phyloP scores from a whole-genome alignment of 2,329 filamentous ascomycete species.

The Colletotrichum cordylinicola region DNA sequence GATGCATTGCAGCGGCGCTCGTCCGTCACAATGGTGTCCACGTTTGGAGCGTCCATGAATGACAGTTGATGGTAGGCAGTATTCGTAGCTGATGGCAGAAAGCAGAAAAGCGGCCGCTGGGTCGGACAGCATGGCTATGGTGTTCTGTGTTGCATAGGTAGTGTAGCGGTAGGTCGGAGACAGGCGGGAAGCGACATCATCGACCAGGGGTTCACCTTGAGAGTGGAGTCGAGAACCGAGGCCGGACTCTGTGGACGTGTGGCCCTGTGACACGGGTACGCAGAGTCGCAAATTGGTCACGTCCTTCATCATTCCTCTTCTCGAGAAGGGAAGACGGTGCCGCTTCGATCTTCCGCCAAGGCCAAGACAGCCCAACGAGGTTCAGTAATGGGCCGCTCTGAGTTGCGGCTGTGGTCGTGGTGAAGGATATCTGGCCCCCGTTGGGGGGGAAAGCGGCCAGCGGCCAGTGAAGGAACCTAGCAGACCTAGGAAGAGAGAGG shows the following conservation, averaged over 20 bases:
- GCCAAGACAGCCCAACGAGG: constrained; percentile 6
- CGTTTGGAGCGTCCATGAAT: background rate
- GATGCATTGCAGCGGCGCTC: background rate
- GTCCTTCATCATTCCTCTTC: background rate
- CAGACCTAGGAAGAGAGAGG: background rate
- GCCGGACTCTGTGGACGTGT: background rate
- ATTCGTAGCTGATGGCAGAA: background rate
- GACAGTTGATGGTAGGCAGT: background rate
- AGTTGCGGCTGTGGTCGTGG: background rate
- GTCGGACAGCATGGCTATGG: background rate
- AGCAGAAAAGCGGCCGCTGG: background rate
- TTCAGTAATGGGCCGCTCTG: constrained; percentile 3
- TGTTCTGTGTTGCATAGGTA: background rate
- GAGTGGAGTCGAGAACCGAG: constrained; percentile 17
- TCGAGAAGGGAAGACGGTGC: background rate
- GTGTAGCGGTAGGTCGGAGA: background rate
- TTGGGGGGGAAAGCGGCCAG: background rate
- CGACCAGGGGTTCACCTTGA: constrained; percentile 7
- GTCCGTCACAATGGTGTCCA: background rate
- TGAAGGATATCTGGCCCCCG: background rate
- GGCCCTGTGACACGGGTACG: background rate
- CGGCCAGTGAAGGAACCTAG: background rate
- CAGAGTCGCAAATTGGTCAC: background rate
- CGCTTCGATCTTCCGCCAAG: constrained; percentile 5
- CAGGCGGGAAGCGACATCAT: constrained; percentile 12